Percentiles rank a stretch among this genome's conserved stretches.
Evolutionary conservation across 2,329 filamentous ascomycete species (phyloP).

Genomic region (Aspergillus spinulosporus): DNA sequence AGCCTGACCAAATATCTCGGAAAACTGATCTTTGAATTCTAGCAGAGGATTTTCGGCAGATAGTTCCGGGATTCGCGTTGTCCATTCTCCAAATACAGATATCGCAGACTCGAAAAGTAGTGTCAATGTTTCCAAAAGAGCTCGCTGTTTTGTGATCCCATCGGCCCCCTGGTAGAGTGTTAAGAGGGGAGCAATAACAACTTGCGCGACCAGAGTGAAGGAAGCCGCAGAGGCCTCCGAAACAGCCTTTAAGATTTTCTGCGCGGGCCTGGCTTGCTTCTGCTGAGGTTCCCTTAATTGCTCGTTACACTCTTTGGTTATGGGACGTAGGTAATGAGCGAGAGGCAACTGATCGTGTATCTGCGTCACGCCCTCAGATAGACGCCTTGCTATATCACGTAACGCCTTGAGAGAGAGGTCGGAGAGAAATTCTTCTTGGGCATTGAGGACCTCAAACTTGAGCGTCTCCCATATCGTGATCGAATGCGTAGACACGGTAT

Average conservation of each 20-base stretch:
- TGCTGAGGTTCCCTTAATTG: constrained; percentile 68
- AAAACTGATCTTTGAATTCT: constrained; percentile 53
- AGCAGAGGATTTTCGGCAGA: constrained; percentile 45
- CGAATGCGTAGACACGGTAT: constrained; percentile 62
- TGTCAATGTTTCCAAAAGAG: constrained; percentile 61
- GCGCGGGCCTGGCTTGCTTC: constrained; percentile 66
- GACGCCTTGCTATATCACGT: constrained; percentile 55
- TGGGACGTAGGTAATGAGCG: constrained; percentile 58
- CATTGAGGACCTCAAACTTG: constrained; percentile 68
- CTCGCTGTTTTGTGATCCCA: constrained; percentile 62
- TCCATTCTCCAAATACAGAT: constrained; percentile 58
- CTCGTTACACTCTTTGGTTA: constrained; percentile 67
- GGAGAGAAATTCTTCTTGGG: constrained; percentile 65
- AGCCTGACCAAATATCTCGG: constrained; percentile 57
- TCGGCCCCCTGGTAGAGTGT: constrained; percentile 62
- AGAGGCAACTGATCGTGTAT: constrained; percentile 45
- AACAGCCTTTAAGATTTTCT: constrained; percentile 59
- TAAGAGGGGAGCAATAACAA: constrained; percentile 59
- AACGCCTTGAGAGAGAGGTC: constrained; percentile 59
- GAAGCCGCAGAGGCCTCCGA: constrained; percentile 57
- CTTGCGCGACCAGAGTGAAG: constrained; percentile 57
- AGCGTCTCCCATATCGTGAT: constrained; percentile 67
- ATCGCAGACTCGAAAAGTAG: constrained; percentile 60
- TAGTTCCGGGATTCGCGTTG: constrained; percentile 41
- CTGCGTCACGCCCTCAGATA: constrained; percentile 49